A percentile compares a stretch with the other conserved stretches of the same genome.
These are phyloP conservation scores for Lachancea fermentati DNA, from an alignment of 805 yeast genomes.

Conservation along the genomic window DNA sequence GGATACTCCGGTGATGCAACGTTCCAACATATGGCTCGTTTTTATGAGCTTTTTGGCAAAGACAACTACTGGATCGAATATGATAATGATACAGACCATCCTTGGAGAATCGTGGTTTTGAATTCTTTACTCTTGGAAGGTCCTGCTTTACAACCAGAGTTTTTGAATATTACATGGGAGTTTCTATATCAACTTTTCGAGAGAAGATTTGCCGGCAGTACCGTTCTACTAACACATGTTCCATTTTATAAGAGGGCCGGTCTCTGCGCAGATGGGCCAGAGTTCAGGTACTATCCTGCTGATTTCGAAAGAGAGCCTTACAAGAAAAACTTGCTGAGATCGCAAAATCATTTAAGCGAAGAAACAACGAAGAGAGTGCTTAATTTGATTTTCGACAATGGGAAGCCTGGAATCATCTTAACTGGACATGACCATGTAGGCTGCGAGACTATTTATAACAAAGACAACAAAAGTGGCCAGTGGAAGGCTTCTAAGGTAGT, in stretches of 20 bases:
- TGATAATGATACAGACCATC: slow-evolving; percentile 53
- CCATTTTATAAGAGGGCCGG: slow-evolving; percentile 84
- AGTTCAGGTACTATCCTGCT: slow-evolving; percentile 51
- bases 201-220: slow-evolving; percentile 63
- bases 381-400: slow-evolving; percentile 61
- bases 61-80: slow-evolving; percentile 79
- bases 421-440: slow-evolving; percentile 98
- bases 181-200: slow-evolving; percentile 59
- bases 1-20: slow-evolving; percentile 96
- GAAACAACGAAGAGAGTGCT: slow-evolving; percentile 64
- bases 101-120: slow-evolving; percentile 87
- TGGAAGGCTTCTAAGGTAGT: slow-evolving; percentile 54
- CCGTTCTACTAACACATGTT: slow-evolving; percentile 80
- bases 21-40: slow-evolving; percentile 82
- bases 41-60: slow-evolving; percentile 66
- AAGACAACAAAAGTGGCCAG: slow-evolving; percentile 33
- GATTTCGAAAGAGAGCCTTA: slow-evolving; percentile 55
- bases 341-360: slow-evolving; percentile 77
- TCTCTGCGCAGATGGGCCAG: slow-evolving; percentile 82
- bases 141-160: slow-evolving; percentile 74
- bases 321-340: slow-evolving; percentile 63
- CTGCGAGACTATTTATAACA: slow-evolving; percentile 66
- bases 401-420: slow-evolving; percentile 69
- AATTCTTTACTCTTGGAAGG: slow-evolving; percentile 85
- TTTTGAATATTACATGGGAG: slow-evolving; percentile 60